Evolutionary conservation across 2,329 filamentous ascomycete genomes (phyloP).

Genomic region (Pseudogymnoascus sp.): DNA sequence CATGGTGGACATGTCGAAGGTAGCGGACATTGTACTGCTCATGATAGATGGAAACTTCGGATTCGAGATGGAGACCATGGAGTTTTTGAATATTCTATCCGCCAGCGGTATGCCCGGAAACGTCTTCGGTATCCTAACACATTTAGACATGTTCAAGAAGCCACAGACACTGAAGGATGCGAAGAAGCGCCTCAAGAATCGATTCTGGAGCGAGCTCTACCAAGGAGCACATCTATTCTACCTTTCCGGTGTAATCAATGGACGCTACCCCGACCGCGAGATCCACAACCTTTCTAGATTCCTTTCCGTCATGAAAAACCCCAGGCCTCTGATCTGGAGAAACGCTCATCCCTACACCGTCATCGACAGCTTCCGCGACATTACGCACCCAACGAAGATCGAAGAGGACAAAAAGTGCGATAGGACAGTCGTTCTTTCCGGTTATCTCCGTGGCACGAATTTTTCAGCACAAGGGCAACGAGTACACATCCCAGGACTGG

Average conservation of each 20-base stretch:
- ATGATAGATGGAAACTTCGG: conserved; percentile 99
- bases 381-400: conserved; percentile 86
- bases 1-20: conserved; percentile 96
- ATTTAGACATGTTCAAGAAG: conserved; percentile 91
- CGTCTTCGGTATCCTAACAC: conserved; percentile 93
- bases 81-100: conserved; percentile 91
- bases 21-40: conserved; percentile 91
- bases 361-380: conserved; percentile 88
- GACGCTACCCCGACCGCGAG: conserved; percentile 91
- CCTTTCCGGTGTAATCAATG: conserved; percentile 91
- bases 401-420: conserved; percentile 87
- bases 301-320: conserved; percentile 98
- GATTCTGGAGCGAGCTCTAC: conserved; percentile 95
- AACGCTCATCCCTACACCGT: conserved; percentile 93
- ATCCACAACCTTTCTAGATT: conserved; percentile 93
- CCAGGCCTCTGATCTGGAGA: conserved; percentile 88
- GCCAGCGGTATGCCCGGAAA: conserved; percentile 97
- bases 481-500: conserved; percentile 86
- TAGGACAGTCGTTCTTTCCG: conserved; percentile 81
- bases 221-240: conserved; percentile 97
- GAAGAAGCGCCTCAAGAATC: conserved; percentile 92
- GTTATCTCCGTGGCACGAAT: conserved; percentile 90
- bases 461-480: conserved; percentile 78
- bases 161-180: conserved; percentile 85
- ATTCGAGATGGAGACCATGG: conserved; percentile 99